Conservation (phyloP, 106 monocot species). For the Ottelia alismoides region DNA sequence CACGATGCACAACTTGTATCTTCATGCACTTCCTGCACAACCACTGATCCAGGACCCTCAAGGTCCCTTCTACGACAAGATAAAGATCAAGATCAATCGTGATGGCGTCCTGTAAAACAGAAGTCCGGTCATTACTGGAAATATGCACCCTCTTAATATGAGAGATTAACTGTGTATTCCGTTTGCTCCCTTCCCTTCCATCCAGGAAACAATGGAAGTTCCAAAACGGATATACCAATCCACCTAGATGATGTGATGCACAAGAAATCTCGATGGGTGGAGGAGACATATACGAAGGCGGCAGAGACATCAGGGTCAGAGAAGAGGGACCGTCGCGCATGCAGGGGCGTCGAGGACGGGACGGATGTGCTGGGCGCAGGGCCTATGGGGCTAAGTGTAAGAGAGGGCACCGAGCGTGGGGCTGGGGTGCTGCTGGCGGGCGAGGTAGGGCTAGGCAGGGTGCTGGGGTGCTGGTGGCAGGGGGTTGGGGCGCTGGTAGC, state of each 20-base stretch:
- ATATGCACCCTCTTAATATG: background rate
- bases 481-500: no score
- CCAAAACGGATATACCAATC: background rate
- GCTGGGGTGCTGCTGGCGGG: no score
- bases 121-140: background rate
- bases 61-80: background rate
- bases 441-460: no score
- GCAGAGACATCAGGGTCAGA: no score
- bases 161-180: background rate
- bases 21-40: background rate
- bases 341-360: no score
- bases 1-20: background rate
- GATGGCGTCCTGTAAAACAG: background rate
- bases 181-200: background rate
- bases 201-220: background rate
- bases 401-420: no score
- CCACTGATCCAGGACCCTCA: background rate
- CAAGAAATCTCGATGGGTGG: no score
- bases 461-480: no score
- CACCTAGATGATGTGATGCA: background rate
- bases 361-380: no score
- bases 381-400: no score
- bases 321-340: no score
- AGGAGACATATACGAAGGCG: no score
- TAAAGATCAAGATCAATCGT: background rate